A percentile compares a stretch with the other conserved stretches of the same genome.
Evolutionary conservation across 2,329 filamentous ascomycete species (phyloP).

Genomic region (Aphanocladium album): DNA sequence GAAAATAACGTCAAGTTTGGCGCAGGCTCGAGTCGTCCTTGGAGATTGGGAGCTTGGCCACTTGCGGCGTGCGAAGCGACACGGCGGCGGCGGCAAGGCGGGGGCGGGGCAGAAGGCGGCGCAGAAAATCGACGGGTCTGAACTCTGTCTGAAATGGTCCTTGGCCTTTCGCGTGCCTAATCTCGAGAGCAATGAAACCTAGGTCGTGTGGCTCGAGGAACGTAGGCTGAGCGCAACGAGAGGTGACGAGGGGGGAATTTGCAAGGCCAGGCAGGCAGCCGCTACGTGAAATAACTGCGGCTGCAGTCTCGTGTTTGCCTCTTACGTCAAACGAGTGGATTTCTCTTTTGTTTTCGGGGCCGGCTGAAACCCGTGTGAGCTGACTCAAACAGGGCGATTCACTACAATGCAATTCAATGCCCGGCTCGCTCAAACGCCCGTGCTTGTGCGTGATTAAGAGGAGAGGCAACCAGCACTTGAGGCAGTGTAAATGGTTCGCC

Average conservation of each 20-base stretch:
- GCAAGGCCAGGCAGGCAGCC: background rate
- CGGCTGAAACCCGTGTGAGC: too few species aligned
- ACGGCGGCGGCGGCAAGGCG: slow-evolving; percentile 6
- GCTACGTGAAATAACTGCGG: background rate
- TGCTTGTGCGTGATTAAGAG: background rate
- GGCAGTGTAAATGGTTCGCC: slow-evolving; percentile 1
- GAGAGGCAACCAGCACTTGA: background rate
- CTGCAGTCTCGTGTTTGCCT: background rate
- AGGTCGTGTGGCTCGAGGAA: too few species aligned
- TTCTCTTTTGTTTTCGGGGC: background rate
- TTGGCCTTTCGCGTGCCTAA: too few species aligned
- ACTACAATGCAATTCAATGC: too few species aligned
- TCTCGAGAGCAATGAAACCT: too few species aligned
- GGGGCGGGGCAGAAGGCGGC: slow-evolving; percentile 3
- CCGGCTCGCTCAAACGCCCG: background rate
- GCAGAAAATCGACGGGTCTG: background rate
- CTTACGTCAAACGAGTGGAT: background rate
- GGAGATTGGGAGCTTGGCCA: background rate
- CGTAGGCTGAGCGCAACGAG: background rate
- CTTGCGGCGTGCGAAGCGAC: background rate
- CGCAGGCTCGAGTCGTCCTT: background rate
- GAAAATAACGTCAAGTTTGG: background rate
- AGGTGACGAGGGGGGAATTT: background rate
- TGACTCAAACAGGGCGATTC: too few species aligned
- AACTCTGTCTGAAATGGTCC: background rate